Evolutionary conservation across 441 rosid genomes (phyloP), one percentile per base, ranked within the genome.

Genomic region (Raphanus hybrid): DNA sequence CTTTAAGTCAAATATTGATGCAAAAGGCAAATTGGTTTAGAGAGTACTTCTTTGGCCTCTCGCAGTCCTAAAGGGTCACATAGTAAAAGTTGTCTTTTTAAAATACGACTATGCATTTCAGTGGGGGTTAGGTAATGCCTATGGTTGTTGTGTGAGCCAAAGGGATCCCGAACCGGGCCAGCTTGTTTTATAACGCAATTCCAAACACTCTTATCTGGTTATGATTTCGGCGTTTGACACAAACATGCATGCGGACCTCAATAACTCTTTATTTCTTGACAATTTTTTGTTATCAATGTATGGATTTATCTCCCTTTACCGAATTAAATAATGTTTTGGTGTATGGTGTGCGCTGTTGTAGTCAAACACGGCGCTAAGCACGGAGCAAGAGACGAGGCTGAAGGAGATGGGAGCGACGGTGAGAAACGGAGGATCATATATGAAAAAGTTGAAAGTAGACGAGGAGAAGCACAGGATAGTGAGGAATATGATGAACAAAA

Each of bases 381-480:
- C 75, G 39, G 89, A 92, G 67, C 98, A 94, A 74, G 96, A 94
- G 86, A 89, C 55, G 2, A 87, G 97, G 79, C 71, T 94, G 76
- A 91, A 92, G 88, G 94, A 91, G 85, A 94, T 94, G 92, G 97
- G 97, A 6, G 98, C 97, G 6, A 94, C 98, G 5, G 92, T 92
- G 77, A 90, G 97, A 73, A 91, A 94, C 16, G 96, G 84, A 23
- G 85, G 91, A 12, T 88, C 86, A 26, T 91, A 90, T 71, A 64
- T 86, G 26, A 82, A 86, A 81, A 85, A 78, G 78, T 16, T 91
- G 86, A 91, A 82, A 72, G 41, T 86, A 66, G 87, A 86, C 5
- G 96, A 89, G 39, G 92, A 85, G 45, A 91, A 86, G 67, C 94
- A 91, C 63, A 87, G 58, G 61, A 26, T 86, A 74, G 94, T 93